Base-by-base conservation (phyloP, 2,329 filamentous ascomycete genomes). In the Massarina eburnea region DNA sequence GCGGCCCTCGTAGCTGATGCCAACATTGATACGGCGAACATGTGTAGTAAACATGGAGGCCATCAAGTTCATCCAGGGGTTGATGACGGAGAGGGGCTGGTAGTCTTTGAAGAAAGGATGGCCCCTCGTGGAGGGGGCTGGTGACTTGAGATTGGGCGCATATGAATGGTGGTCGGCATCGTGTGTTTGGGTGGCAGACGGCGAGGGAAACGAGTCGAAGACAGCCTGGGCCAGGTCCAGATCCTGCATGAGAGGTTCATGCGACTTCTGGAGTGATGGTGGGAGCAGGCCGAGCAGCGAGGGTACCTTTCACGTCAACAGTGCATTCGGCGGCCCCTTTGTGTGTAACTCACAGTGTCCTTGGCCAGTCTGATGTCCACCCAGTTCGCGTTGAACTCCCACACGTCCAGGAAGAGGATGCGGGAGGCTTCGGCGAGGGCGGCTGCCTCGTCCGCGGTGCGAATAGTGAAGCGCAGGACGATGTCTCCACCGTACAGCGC, bases 51-150 rank as follows among this genome's bases (percentile, higher is more conserved):
- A 97, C 81, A 97, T 91, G 45, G 89, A 92, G 35, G 89, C 83
- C 55, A 96, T 80, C 30, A 96, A 80, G 39, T 84, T 84, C 86
- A 97, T 91, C 94, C 94, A 99, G 27, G 87, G 88, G n/a, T 81
- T 75, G 46, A 95, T 88, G 36, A 89, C 91, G 3, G 87, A 84
- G 18, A 95, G 76, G 1, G 91, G 90, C 63, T 96, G 94, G 68
- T 96, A 99, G 63, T 96, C 84, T 41, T 83, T 81, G 73, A 99
- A 97, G 74, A 96, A 97, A 30, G 95, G 76, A 39, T 68, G 59
- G 30, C 58, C 62, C 62, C 91, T 89, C 41, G 54, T 56, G 62
- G 45, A 66, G 53, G 32, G 72, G 51, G 59, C 61, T 41, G 59
- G 53, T 12, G 61, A 39, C 36, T 54, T 58, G 50, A 68, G 59